A percentile compares a stretch with the other conserved stretches of the same genome.
Conservation (phyloP, 2,329 filamentous ascomycete species). For the Scedosporium minutisporum region DNA sequence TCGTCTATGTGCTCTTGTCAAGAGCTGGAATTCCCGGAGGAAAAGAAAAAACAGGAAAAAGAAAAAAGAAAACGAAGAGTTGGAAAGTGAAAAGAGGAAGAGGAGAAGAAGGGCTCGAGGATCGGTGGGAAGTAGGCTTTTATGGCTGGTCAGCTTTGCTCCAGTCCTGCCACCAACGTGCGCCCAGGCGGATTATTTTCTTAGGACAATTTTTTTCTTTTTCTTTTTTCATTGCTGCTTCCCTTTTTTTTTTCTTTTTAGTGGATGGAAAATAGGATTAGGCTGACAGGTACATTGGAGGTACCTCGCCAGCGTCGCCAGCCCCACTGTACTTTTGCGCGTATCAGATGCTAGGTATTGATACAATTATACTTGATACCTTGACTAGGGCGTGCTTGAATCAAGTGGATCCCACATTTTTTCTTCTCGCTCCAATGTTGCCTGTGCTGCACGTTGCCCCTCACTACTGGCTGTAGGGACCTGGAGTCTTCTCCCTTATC, state of each 20-base stretch:
- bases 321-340: not conserved
- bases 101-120: not conserved
- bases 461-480: constrained; percentile 1
- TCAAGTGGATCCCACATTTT: not conserved
- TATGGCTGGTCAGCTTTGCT: not conserved
- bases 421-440: not conserved
- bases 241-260: not conserved
- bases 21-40: constrained; percentile 31
- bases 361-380: not conserved
- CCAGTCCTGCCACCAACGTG: not conserved
- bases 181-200: not conserved
- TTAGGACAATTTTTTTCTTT: not conserved
- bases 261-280: not conserved
- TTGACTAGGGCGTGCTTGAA: not conserved
- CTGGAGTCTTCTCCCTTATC: not conserved
- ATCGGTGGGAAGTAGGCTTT: not conserved
- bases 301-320: not conserved
- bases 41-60: constrained; percentile 28
- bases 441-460: constrained; percentile 1
- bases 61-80: constrained; percentile 23
- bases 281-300: not conserved
- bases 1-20: constrained; percentile 8
- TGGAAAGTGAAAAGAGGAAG: constrained; percentile 12
- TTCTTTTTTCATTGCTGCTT: not conserved
- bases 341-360: not conserved